These are phyloP conservation scores for Moniliophthora roreri DNA, from an alignment of 1,284 basidiomycete species.

Conservation along the genomic window DNA sequence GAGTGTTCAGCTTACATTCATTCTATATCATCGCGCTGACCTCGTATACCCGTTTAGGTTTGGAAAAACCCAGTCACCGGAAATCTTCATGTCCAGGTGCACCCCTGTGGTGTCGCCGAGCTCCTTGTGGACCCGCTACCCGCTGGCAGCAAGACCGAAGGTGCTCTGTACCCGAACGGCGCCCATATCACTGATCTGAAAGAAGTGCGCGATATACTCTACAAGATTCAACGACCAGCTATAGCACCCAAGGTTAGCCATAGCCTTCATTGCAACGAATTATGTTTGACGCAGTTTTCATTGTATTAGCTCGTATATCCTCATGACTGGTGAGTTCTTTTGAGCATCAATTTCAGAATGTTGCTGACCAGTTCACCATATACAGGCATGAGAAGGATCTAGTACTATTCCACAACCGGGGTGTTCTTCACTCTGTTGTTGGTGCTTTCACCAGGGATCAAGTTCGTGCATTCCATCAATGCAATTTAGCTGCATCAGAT, in stretches of 20 bases:
- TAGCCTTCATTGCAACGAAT: neutral
- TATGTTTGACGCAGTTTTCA: neutral
- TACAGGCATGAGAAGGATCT: slow-evolving; percentile 59
- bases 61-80: slow-evolving; percentile 88
- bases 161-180: slow-evolving; percentile 74
- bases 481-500: slow-evolving; percentile 77
- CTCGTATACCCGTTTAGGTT: slow-evolving; percentile 36
- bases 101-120: slow-evolving; percentile 62
- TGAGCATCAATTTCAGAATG: neutral
- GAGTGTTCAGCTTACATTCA: slow-evolving; percentile 16
- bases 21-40: neutral
- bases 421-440: slow-evolving; percentile 76
- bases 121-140: slow-evolving; percentile 67
- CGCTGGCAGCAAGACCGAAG: slow-evolving; percentile 42
- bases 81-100: slow-evolving; percentile 75
- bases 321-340: slow-evolving; percentile 52
- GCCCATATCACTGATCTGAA: slow-evolving; percentile 68
- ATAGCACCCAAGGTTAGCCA: slow-evolving; percentile 63
- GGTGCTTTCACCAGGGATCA: slow-evolving; percentile 72
- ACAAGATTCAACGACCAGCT: slow-evolving; percentile 79
- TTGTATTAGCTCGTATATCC: slow-evolving; percentile 53
- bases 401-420: slow-evolving; percentile 73
- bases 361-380: neutral
- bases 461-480: slow-evolving; percentile 80
- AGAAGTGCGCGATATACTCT: slow-evolving; percentile 70